These are phyloP conservation scores for Dictyophora rubrovolvata DNA, from an alignment of 768 basidiomycete species.

Conservation along the genomic window DNA sequence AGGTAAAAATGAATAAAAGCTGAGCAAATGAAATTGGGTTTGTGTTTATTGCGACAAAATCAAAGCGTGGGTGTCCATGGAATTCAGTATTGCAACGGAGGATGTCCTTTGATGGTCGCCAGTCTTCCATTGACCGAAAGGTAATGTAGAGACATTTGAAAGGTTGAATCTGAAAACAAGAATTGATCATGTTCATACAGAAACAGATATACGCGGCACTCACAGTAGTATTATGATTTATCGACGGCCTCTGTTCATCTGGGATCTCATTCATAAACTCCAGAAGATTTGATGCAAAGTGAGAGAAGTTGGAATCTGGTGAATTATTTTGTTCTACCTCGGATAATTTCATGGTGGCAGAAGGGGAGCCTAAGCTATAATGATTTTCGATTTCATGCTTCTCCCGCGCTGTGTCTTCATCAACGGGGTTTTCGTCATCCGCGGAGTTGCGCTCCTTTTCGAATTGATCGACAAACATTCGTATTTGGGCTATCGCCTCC, in stretches of 20 bases:
- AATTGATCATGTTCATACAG: background rate
- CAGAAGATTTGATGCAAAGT: background rate
- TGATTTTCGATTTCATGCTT: too few relatives aligned
- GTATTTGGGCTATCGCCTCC: slow-evolving; percentile 18
- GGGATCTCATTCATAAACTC: background rate
- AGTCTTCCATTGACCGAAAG: background rate
- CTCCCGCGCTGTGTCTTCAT: background rate
- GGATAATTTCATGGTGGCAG: too few relatives aligned
- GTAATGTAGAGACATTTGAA: background rate
- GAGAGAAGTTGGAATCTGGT: background rate
- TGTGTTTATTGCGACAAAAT: too few relatives aligned
- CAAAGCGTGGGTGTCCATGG: background rate
- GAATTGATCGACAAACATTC: slow-evolving; percentile 16
- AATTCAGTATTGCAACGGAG: background rate
- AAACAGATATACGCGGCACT: too few relatives aligned
- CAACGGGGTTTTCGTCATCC: background rate
- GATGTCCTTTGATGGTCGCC: background rate
- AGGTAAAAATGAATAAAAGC: too few relatives aligned
- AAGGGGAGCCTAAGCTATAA: too few relatives aligned
- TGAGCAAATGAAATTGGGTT: too few relatives aligned
- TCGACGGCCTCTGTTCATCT: background rate
- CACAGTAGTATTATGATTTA: background rate
- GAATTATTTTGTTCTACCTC: background rate
- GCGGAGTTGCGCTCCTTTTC: background rate
- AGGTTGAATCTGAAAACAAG: background rate